Evolutionary conservation across 2,329 filamentous ascomycete genomes (phyloP).

Genomic region (Colletotrichum sojae): DNA sequence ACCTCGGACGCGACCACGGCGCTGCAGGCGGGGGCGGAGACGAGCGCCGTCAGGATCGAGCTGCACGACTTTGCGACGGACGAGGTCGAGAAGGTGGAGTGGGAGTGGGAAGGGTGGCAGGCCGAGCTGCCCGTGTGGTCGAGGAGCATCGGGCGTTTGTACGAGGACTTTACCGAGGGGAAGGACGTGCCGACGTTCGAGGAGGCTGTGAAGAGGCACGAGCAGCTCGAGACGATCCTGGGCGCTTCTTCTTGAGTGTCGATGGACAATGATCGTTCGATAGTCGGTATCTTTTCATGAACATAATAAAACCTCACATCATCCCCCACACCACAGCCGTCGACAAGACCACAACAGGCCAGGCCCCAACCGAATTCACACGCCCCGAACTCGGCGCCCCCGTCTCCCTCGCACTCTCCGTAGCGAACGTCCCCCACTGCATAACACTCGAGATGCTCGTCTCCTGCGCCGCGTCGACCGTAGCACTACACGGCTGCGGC

Average conservation of each 20-base stretch:
- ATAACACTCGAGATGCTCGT: slow-evolving; percentile 23
- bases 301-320: neutral
- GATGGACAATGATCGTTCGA: neutral
- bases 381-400: slow-evolving; percentile 9
- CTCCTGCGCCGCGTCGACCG: slow-evolving; percentile 15
- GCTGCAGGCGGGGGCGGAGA: slow-evolving; percentile 50
- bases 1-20: slow-evolving; percentile 28
- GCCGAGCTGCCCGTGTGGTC: slow-evolving; percentile 58
- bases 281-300: neutral
- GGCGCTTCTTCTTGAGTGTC: neutral
- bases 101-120: slow-evolving; percentile 63
- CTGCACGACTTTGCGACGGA: slow-evolving; percentile 65
- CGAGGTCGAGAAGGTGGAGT: slow-evolving; percentile 57
- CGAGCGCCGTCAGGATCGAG: slow-evolving; percentile 60
- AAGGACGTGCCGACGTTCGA: slow-evolving; percentile 25
- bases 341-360: neutral
- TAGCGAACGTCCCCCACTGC: slow-evolving; percentile 31
- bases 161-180: slow-evolving; percentile 65
- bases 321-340: neutral
- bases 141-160: slow-evolving; percentile 67
- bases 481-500: slow-evolving; percentile 23
- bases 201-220: slow-evolving; percentile 29
- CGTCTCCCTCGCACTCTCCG: slow-evolving; percentile 48
- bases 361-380: neutral
- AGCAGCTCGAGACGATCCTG: slow-evolving; percentile 23